A percentile compares a stretch with the other conserved stretches of the same genome.
Conservation (phyloP, 2,329 filamentous ascomycete species). For the Rhinocladiella mackenziei region DNA sequence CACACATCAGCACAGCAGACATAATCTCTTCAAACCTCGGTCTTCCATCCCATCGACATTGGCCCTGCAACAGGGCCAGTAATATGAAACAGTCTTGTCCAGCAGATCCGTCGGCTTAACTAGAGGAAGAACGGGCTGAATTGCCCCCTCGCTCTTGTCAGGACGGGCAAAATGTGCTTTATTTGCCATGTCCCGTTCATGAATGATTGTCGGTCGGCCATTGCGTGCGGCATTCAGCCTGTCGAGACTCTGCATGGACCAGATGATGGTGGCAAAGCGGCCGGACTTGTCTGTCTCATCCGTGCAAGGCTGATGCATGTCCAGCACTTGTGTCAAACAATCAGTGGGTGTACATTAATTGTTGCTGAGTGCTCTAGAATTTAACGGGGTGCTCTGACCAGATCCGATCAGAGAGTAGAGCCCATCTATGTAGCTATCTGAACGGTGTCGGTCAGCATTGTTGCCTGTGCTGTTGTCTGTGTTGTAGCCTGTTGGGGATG, state of each 20-base stretch:
- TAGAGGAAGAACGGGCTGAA: not conserved
- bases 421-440: too few relatives aligned
- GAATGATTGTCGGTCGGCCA: slow-evolving; percentile 27
- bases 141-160: not conserved
- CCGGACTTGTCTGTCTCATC: not conserved
- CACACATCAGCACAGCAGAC: not conserved
- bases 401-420: not conserved
- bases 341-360: too few relatives aligned
- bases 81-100: not conserved
- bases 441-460: too few relatives aligned
- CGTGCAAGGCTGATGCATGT: not conserved
- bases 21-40: not conserved
- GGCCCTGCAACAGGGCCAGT: not conserved
- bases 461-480: too few relatives aligned
- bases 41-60: not conserved
- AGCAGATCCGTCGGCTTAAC: not conserved
- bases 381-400: not conserved
- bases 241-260: slow-evolving; percentile 30
- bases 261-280: slow-evolving; percentile 18
- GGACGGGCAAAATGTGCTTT: not conserved
- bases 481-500: too few relatives aligned
- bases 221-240: slow-evolving; percentile 29
- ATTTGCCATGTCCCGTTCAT: slow-evolving; percentile 14
- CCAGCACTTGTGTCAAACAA: not conserved
- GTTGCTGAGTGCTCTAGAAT: not conserved